A percentile compares a stretch with the other conserved stretches of the same genome.
phyloP scores from a whole-genome alignment of 2,329 filamentous ascomycete species.

The Penicillium sp. region DNA sequence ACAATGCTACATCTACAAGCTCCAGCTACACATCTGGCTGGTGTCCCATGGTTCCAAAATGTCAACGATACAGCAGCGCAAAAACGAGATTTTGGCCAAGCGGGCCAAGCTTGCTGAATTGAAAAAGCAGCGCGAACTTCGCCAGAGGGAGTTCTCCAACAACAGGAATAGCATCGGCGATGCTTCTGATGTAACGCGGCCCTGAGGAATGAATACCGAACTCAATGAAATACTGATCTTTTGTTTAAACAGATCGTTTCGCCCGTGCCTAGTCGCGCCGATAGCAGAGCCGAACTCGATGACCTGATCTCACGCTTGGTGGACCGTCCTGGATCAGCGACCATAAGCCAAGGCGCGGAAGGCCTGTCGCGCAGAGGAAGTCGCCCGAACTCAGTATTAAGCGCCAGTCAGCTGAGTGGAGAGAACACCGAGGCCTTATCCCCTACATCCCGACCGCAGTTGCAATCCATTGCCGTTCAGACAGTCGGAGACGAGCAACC shows the following conservation, averaged over 20 bases:
- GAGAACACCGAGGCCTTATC: conserved; percentile 53
- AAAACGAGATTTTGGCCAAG: conserved; percentile 96
- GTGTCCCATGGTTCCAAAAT: conserved; percentile 23
- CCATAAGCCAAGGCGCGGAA: conserved; percentile 53
- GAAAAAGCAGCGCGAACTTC: conserved; percentile 84
- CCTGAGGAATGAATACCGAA: conserved; percentile 9
- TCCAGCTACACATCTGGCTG: conserved; percentile 11
- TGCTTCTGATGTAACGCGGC: conserved; percentile 65
- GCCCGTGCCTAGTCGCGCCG: conserved; percentile 69
- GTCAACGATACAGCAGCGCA: conserved; percentile 65
- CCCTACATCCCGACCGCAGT: conserved; percentile 43
- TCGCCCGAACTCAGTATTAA: conserved; percentile 83
- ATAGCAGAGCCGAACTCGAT: conserved; percentile 72
- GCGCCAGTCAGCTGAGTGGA: conserved; percentile 76
- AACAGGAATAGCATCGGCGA: conserved; percentile 69
- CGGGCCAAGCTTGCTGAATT: conserved; percentile 96
- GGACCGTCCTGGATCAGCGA: conserved; percentile 72
- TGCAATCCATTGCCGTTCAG: conserved; percentile 59
- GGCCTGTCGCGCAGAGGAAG: conserved; percentile 59
- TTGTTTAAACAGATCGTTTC: conserved; percentile 59
- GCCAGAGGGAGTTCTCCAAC: conserved; percentile 72
- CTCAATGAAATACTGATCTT: conserved; percentile 16
- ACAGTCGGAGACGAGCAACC: conserved; percentile 73
- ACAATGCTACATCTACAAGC: conserved; percentile 14
- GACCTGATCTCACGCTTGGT: conserved; percentile 81